Base-by-base conservation (phyloP, 1,284 basidiomycete species). In the Takashimella tepidaria region DNA sequence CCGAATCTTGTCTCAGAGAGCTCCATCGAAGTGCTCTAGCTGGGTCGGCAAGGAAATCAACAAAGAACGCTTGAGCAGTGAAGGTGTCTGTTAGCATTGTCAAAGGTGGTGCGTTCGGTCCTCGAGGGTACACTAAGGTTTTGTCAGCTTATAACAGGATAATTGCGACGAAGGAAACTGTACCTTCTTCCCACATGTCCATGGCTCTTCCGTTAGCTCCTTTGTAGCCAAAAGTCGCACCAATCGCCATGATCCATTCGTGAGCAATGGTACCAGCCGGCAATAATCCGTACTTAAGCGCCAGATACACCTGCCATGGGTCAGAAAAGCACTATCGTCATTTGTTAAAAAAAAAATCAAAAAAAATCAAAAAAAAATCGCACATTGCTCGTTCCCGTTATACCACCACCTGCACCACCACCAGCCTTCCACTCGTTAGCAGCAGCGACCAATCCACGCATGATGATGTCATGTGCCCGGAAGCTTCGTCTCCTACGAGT, bases 201-300 rank as follows among this genome's bases (percentile, higher is more conserved):
- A 96, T 79, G 0, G 90, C 88, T 6, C 78, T 75, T 0, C 79
- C 77, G 69, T 95, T 91, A 19, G 85, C 85, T 41, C 81, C 75
- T 53, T 85, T 81, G 68, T 96, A 96, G 1, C 91, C 90, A 60
- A 81, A 82, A 55, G 89, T 67, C 2, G 92, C 90, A 8, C 85
- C 92, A 50, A 93, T 81, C 45, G 86, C 92, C 92, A 97, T 97
- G 69, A 90, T 91, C 89, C 91, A 95, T 76, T 97, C 91, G 70
- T 95, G 91, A 8, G 89, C 90, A 49, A 95, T 91, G 1, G 91
- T 93, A 1, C 91, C 91, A 26, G 89, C 79, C 0, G 87, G 86
- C 27, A 73, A 72, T 13, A 91, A 56, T 22, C 79, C 79, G 65
- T 91, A 84, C 69, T 86, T 86, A 56, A 81, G 80, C 1, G 92